Base-by-base conservation (phyloP, 495 filamentous ascomycete species). In the Sordaria brevicollis region DNA sequence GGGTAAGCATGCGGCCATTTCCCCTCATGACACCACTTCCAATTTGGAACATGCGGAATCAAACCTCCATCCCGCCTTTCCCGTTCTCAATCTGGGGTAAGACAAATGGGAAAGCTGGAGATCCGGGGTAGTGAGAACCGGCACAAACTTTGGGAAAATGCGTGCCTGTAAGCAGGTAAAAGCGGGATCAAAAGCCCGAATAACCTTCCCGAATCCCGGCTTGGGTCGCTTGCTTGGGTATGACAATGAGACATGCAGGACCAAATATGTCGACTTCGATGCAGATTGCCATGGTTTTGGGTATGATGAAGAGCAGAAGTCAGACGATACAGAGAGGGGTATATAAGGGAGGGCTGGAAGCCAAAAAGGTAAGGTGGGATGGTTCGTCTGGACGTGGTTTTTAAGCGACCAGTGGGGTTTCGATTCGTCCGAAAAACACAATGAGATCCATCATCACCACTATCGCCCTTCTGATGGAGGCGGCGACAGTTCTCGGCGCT, bases 401-500 rank as follows among this genome's bases (percentile, higher is more conserved):
- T 62, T 4, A 4, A 62, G 49, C 49, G 25, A 13, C 8, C 49
- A 17, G 25, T 62, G 25, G 2, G 5, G 49, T 5, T 29, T 33
- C 5, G 49, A 21, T 7, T 62, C 25, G 49, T 31, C 25, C 25
- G 25, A 62, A 31, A 62, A 31, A 62, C 25, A 31, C 5, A 36
- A 76, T 76, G 75, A 69, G 65, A 67, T 68, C 35, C 62, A 70
- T 70, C 33, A 36, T 43, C 25, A n/a, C 71, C 7, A 25, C 71
- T 35, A 21, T 75, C 17, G 71, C 73, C 68, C 70, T 67, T 21
- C 41, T 73, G 54, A 74, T 71, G 65, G 65, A 73, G 25, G 66
- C 49, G 33, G 54, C 65, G 19, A 25, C 65, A 19, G 54, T 70
- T 13, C 70, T 66, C 29, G 43, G 69, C 15, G 66, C 25, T 62